Conservation (phyloP, 176 grass and related monocot genomes). For the Raddia distichophylla region DNA sequence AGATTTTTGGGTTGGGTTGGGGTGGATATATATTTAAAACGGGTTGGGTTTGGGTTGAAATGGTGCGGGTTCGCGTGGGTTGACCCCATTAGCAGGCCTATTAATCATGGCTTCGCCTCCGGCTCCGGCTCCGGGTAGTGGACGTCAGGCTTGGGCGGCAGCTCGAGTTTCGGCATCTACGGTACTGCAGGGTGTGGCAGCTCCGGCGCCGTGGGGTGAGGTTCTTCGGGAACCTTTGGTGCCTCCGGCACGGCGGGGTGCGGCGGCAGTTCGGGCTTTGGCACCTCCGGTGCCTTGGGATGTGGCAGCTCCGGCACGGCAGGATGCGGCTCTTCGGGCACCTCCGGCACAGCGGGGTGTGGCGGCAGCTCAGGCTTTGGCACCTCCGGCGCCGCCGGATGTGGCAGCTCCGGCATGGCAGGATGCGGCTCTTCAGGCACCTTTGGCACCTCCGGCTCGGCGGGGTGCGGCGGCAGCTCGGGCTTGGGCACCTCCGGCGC, state of each 20-base stretch:
- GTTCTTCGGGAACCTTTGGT: no score
- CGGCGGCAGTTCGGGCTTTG: no score
- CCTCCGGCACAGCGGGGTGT: no score
- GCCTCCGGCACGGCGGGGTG: no score
- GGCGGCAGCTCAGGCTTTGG: not conserved
- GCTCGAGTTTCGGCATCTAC: not conserved
- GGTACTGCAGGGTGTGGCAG: not conserved
- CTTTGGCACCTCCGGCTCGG: not conserved
- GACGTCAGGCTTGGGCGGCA: not conserved
- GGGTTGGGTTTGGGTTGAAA: no score
- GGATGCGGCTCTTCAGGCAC: not conserved
- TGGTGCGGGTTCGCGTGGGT: no score
- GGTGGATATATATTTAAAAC: no score
- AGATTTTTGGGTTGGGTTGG: no score
- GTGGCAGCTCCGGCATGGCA: not conserved
- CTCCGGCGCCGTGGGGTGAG: no score
- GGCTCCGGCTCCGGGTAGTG: not conserved
- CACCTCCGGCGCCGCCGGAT: not conserved
- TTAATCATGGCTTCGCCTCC: slow-evolving; percentile 20
- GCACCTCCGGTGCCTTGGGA: no score
- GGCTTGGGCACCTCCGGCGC: not conserved
- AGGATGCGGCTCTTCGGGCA: not conserved
- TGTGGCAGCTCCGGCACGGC: not conserved
- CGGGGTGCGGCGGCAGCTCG: not conserved
- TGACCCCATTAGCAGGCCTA: no score